Conservation (phyloP, 345 rosid genomes). For the Punica granatum region DNA sequence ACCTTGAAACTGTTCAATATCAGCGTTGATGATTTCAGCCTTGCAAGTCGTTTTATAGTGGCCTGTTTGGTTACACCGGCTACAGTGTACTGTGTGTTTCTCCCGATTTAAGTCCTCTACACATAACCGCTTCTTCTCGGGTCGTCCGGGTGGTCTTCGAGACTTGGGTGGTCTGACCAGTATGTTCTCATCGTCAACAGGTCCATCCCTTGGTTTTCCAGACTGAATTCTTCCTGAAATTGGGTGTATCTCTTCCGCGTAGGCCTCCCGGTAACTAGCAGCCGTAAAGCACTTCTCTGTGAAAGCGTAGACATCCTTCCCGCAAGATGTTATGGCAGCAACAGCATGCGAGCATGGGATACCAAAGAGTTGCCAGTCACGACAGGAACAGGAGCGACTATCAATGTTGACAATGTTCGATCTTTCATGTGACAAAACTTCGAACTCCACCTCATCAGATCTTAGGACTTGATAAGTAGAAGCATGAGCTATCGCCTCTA, state of each 20-base stretch:
- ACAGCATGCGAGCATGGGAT: constrained; percentile 59
- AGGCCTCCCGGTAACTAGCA: constrained; percentile 38
- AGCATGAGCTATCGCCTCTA: constrained; percentile 31
- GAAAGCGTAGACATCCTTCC: constrained; percentile 32
- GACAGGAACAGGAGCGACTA: constrained; percentile 40
- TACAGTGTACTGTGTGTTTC: constrained; percentile 48
- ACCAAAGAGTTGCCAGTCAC: constrained; percentile 48
- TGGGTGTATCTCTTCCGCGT: constrained; percentile 30
- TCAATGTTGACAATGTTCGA: constrained; percentile 48
- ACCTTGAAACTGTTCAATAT: constrained; percentile 33
- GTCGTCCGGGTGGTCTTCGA: constrained; percentile 50
- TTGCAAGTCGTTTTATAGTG: constrained; percentile 61
- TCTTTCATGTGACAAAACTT: constrained; percentile 37
- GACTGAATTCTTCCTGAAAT: constrained; percentile 29
- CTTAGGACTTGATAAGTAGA: constrained; percentile 37
- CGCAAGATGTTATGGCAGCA: constrained; percentile 41
- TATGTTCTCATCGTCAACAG: constrained; percentile 18
- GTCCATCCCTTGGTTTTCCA: constrained; percentile 24
- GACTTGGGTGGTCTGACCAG: constrained; percentile 40
- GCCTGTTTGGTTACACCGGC: constrained; percentile 45
- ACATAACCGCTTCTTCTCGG: constrained; percentile 47
- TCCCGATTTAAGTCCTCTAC: constrained; percentile 36
- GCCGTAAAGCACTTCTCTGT: constrained; percentile 43
- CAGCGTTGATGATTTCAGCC: constrained; percentile 19
- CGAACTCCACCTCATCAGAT: constrained; percentile 58